A percentile compares a stretch with the other conserved stretches of the same genome.
phyloP scores from a whole-genome alignment of 208 protist genomes.

The Giardia duodenalis region DNA sequence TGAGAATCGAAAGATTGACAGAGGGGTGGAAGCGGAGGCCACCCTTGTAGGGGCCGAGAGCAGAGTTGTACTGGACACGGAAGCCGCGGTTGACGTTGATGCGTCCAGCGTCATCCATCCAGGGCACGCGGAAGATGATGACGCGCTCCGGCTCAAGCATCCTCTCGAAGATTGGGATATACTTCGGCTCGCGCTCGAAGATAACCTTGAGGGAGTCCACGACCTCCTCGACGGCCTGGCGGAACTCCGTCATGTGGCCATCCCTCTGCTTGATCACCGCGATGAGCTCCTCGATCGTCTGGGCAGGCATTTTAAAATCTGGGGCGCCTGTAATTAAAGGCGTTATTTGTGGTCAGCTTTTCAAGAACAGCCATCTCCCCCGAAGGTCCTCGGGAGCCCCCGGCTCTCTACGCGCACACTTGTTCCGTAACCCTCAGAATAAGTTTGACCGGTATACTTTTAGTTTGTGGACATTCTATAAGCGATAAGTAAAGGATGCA shows the following conservation, averaged over 20 bases:
- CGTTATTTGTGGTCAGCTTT: too few species aligned
- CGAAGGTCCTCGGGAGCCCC: too few species aligned
- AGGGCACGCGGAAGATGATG: constrained; percentile 69
- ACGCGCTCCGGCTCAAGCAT: constrained; percentile 67
- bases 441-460: too few species aligned
- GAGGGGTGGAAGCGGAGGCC: constrained; percentile 56
- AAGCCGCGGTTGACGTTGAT: constrained; percentile 66
- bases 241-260: constrained; percentile 63
- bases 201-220: constrained; percentile 61
- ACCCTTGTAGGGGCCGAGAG: constrained; percentile 76
- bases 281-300: background rate
- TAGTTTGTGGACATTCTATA: too few species aligned
- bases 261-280: constrained; percentile 45
- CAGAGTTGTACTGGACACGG: constrained; percentile 70
- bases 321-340: too few species aligned
- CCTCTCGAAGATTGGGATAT: constrained; percentile 56
- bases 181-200: constrained; percentile 60
- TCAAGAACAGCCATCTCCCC: too few species aligned
- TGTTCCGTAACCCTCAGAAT: too few species aligned
- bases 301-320: constrained; percentile 10
- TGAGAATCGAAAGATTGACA: constrained; percentile 61
- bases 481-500: too few species aligned
- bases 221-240: constrained; percentile 63
- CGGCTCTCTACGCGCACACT: too few species aligned
- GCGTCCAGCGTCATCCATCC: constrained; percentile 64